Evolutionary conservation across 495 filamentous ascomycete species (phyloP), one percentile per base, ranked within the genome.

Genomic region (Penicillium atrosanguineum): DNA sequence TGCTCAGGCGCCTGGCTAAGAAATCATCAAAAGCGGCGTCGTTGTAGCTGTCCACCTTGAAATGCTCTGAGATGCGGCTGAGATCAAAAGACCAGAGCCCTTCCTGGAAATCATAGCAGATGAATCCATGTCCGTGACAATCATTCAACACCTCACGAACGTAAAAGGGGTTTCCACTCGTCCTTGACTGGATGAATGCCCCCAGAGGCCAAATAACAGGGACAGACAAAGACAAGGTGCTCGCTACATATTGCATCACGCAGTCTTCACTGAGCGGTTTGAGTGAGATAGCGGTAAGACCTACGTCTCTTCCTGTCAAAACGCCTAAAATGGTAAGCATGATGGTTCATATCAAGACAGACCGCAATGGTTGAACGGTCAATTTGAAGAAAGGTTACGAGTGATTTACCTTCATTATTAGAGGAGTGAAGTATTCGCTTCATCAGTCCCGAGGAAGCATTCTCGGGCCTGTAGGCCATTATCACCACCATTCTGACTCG

Each of bases 141-240:
- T 82, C 79, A 57, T 82, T 83, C 16, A 91, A 74, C 76, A 91
- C 87, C 60, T 90, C 87, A 41, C 85, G 78, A 57, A 91, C 82
- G 57, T 88, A 88, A 62, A 90, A 89, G 0, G 85, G 84, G 53
- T 89, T 89, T 0, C 86, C 86, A 8, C 71, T 74, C 15, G 80
- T 83, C 67, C 87, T 88, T 50, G 85, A 84, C 61, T 87, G 84
- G 20, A 89, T 77, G 18, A 88, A 79, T 12, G 83, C 75, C 16
- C 82, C 85, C 28, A 55, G 44, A 4, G 52, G 52, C 40, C 16
- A 36, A 34, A 55, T 49, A 16, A 43, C 52, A 42, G 52, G 46
- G 36, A 55, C 36, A 36, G 44, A 18, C 44, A 47, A 48, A 36
- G 9, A 48, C 45, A 91, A 71, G 2, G 87, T 88, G 23, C 1